Percentiles rank a stretch among this genome's conserved stretches.
Conservation (phyloP, 345 rosid species). For the Noccaea bulbosa region DNA sequence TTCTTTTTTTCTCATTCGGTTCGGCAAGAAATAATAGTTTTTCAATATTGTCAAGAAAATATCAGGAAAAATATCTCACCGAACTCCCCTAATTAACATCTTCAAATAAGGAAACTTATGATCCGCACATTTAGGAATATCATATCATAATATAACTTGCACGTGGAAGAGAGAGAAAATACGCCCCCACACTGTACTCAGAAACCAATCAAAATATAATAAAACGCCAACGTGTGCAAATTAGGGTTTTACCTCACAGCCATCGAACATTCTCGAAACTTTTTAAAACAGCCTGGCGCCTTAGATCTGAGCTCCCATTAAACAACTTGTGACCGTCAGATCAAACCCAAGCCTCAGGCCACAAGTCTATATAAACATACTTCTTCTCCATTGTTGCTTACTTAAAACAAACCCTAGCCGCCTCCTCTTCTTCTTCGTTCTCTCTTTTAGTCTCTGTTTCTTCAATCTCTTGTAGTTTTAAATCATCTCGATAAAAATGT, state of each 20-base stretch:
- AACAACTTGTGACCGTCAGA: slow-evolving; percentile 43
- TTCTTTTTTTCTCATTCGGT: too few relatives aligned
- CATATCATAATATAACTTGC: slow-evolving; percentile 4
- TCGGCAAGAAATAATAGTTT: too few relatives aligned
- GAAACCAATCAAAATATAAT: slow-evolving; percentile 12
- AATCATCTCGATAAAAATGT: slow-evolving; percentile 46
- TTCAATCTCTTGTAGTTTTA: slow-evolving; percentile 1
- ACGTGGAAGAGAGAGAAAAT: slow-evolving; percentile 7
- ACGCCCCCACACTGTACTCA: slow-evolving; percentile 14
- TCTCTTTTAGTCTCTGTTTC: not conserved
- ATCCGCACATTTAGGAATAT: slow-evolving; percentile 34
- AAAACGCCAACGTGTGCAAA: slow-evolving; percentile 20
- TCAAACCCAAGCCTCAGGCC: slow-evolving; percentile 18
- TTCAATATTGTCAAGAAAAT: not conserved
- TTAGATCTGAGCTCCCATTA: slow-evolving; percentile 26
- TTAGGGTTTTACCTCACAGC: slow-evolving; percentile 33
- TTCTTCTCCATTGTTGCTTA: not conserved
- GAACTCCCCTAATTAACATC: slow-evolving; percentile 11
- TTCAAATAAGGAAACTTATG: slow-evolving; percentile 23
- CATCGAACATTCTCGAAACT: slow-evolving; percentile 37
- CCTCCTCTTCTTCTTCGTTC: not conserved
- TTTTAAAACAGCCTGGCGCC: slow-evolving; percentile 42
- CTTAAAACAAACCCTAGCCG: slow-evolving; percentile 48
- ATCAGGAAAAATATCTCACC: slow-evolving; percentile 6
- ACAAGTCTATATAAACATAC: slow-evolving; percentile 43